Evolutionary conservation across 176 grass and related monocot genomes (phyloP).

Genomic region (Raddia distichophylla): DNA sequence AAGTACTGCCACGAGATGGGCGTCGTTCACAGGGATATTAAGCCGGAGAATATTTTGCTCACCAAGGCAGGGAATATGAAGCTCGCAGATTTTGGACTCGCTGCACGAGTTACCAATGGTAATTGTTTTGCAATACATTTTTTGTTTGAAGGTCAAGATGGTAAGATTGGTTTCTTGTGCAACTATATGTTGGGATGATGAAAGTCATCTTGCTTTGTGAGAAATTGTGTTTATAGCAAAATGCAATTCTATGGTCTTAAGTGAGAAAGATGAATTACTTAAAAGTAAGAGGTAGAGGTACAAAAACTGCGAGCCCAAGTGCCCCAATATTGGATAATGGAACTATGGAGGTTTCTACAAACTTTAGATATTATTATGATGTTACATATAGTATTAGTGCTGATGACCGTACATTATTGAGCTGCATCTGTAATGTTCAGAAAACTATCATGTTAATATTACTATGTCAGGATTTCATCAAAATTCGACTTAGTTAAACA

Average conservation of each 20-base stretch:
- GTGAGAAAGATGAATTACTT: background rate
- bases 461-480: constrained; percentile 3
- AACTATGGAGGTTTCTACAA: background rate
- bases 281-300: background rate
- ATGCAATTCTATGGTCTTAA: background rate
- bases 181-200: background rate
- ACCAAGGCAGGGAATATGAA: constrained; percentile 68
- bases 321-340: background rate
- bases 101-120: constrained; percentile 81
- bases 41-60: constrained; percentile 92
- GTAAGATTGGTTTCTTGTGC: background rate
- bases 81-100: constrained; percentile 89
- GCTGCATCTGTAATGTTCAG: background rate
- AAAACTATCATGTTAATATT: background rate
- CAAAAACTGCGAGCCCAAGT: background rate
- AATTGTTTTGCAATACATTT: background rate
- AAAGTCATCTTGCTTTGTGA: background rate
- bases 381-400: background rate
- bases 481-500: background rate
- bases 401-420: background rate
- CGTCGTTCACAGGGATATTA: constrained; percentile 90
- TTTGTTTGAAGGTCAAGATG: background rate
- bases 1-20: constrained; percentile 99
- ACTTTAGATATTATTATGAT: background rate
- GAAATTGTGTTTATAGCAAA: background rate